Base-by-base conservation (phyloP, 2,329 filamentous ascomycete genomes). In the Stemphylium lycopersici region DNA sequence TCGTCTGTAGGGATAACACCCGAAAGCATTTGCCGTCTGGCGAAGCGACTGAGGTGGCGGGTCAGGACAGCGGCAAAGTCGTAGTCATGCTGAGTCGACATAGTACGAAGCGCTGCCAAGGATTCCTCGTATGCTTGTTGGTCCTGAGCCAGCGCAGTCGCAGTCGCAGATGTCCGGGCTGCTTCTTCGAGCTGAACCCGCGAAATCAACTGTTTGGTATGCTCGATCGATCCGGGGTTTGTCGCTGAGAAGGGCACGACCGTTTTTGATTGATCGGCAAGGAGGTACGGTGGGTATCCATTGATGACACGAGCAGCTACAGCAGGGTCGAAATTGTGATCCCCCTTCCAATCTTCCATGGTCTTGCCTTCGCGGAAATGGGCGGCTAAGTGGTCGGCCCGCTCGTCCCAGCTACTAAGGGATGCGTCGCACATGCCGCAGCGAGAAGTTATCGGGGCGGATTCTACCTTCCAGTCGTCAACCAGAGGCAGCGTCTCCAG, bases 381-480 rank as follows among this genome's bases (percentile, higher is more conserved):
- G 2, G 74, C 73, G 0, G 79, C 77, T 5, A 84, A 46, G 62
- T 84, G 81, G 48, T 83, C 79, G 5, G 72, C 69, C 3, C 81
- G 73, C 44, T 77, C 76, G 36, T 76, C 67, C 81, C 81, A 83
- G 6, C 68, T 76, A 3, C 65, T 66, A 55, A 83, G 72, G 1
- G 66, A 63, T 24, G 65, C 54, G 4, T 72, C 67, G 55, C 81
- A 83, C 59, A 83, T 83, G 2, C 81, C 81, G 61, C 81, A 83
- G 7, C 78, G 74, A 37, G 76, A 75, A 36, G 77, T 80, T 48
- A 86, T 77, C 31, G 81, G 78, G 8, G 76, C 74, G 12, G 79
- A 78, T 22, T 78, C 77, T 44, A 80, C 79, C 64, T 81, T 81
- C 83, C 84, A 84, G 48, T 84, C 84, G 83, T 91, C 54, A 84